These are phyloP conservation scores for Colletotrichum navitas DNA, from an alignment of 2,329 filamentous ascomycete species.

Conservation along the genomic window DNA sequence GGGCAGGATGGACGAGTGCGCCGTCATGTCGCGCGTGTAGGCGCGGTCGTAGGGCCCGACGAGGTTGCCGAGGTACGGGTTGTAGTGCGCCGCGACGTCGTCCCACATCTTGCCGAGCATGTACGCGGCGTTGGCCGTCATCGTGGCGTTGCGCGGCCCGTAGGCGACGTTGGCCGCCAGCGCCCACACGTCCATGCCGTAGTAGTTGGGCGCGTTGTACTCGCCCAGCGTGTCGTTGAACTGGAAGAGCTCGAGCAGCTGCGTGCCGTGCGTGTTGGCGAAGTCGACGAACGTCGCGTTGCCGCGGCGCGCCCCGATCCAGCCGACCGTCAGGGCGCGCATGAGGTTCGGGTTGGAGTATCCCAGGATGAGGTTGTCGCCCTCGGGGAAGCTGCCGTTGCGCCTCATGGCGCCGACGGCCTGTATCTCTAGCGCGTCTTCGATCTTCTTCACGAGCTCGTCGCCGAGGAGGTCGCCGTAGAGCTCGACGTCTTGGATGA, in stretches of 20 bases:
- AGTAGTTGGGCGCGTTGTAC: constrained; percentile 57
- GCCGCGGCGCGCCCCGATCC: constrained; percentile 55
- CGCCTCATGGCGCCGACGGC: constrained; percentile 56
- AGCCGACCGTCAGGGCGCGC: constrained; percentile 55
- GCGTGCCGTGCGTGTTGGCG: constrained; percentile 51
- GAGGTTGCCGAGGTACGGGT: constrained; percentile 52
- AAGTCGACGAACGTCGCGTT: constrained; percentile 54
- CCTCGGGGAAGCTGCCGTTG: constrained; percentile 54
- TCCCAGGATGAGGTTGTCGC: constrained; percentile 54
- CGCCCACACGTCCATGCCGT: constrained; percentile 57
- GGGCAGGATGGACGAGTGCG: constrained; percentile 55
- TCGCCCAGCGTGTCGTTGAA: constrained; percentile 51
- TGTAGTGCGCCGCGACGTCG: constrained; percentile 53
- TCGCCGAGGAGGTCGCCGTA: constrained; percentile 50
- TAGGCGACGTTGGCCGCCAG: constrained; percentile 55
- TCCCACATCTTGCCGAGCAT: constrained; percentile 52
- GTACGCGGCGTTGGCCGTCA: constrained; percentile 48
- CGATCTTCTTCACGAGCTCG: constrained; percentile 51
- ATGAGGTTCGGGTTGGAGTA: constrained; percentile 59
- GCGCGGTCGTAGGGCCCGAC: constrained; percentile 54
- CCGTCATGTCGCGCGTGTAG: constrained; percentile 55
- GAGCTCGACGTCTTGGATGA: constrained; percentile 53
- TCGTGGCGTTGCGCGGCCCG: constrained; percentile 48
- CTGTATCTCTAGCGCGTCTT: constrained; percentile 52
- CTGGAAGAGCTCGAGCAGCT: constrained; percentile 49